These are phyloP conservation scores for Wallacemonas sp. DNA, from an alignment of 208 protist genomes.

Conservation along the genomic window DNA sequence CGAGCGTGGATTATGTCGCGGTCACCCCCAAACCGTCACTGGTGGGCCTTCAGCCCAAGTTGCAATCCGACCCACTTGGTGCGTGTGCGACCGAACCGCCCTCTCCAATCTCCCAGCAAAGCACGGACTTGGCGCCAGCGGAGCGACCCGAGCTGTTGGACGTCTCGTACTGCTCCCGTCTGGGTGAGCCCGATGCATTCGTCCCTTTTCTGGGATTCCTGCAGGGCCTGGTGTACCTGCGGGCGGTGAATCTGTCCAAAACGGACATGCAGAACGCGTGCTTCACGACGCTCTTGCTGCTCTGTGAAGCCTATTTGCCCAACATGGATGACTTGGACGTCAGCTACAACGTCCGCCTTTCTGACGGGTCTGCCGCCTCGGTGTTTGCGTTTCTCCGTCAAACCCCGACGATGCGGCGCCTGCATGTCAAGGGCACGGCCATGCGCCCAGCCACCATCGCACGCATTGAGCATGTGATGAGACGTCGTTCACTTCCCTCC, in stretches of 20 bases:
- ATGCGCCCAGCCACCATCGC: constrained; percentile 3
- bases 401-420: neutral
- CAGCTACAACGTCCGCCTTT: constrained; percentile 13
- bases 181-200: constrained; percentile 15
- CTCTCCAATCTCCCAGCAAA: too few relatives aligned
- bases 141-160: neutral
- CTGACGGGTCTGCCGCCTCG: neutral
- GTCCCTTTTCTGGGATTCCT: constrained; percentile 31
- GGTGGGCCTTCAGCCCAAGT: neutral
- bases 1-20: neutral
- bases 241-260: constrained; percentile 22
- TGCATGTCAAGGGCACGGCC: constrained; percentile 20
- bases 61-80: too few relatives aligned
- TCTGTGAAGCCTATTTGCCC: constrained; percentile 49
- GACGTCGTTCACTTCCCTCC: neutral
- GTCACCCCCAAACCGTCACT: neutral
- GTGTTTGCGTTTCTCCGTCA: constrained; percentile 13
- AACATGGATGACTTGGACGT: constrained; percentile 26
- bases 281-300: constrained; percentile 27
- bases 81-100: neutral
- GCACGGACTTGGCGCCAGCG: neutral
- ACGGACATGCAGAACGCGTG: constrained; percentile 24
- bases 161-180: constrained; percentile 11
- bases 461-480: neutral
- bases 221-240: constrained; percentile 24